Base-by-base conservation (phyloP, 2,329 filamentous ascomycete species). In the Myriosclerotinia scirpicola region DNA sequence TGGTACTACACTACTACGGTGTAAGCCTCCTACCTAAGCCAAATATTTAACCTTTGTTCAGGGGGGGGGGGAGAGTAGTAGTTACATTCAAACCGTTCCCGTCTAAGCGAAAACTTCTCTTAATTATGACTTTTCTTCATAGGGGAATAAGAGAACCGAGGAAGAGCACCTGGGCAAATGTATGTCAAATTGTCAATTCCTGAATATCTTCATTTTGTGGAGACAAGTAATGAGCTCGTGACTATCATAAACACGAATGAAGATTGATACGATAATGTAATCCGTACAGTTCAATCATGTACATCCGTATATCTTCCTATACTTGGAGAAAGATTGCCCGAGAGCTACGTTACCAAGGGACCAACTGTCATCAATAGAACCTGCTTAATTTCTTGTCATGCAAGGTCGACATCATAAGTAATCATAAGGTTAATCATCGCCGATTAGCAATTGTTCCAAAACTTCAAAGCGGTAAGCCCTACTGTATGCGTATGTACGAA, bases 191-290 rank as follows among this genome's bases (percentile, higher is more conserved):
- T 12, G 40, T 42, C n/a, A 46, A 59, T 59, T 46, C 12, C 26
- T 46, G 17, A 59, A 46, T 22, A 36, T 15, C 20, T 38, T n/a
- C 26, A 22, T n/a, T 8, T 48, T n/a, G 56, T 59, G 56, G 56
- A 60, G 56, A 50, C 30, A 38, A 50, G 48, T 14, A 60, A 17
- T 50, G 56, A 15, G 30, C 56, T 60, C 56, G 44, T 60, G 44
- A 38, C 30, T 50, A 46, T 38, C 2, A 2, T 17, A 48, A n/a
- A n/a, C n/a, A n/a, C n/a, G n/a, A 60, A 26, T 48, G 26, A 59
- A 59, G 42, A n/a, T 46, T 48, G 42, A 48, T 50, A 60, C 42
- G 17, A 34, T 59, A 46, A 22, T 50, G 48, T 26, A 52, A n/a
- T 52, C 11, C 11, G 5, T 52, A 30, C 11, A n/a, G 44, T n/a